A percentile compares a stretch with the other conserved stretches of the same genome.
Conservation (phyloP, 192 early-diverging fungal genomes). For the Umbelopsis sp. region DNA sequence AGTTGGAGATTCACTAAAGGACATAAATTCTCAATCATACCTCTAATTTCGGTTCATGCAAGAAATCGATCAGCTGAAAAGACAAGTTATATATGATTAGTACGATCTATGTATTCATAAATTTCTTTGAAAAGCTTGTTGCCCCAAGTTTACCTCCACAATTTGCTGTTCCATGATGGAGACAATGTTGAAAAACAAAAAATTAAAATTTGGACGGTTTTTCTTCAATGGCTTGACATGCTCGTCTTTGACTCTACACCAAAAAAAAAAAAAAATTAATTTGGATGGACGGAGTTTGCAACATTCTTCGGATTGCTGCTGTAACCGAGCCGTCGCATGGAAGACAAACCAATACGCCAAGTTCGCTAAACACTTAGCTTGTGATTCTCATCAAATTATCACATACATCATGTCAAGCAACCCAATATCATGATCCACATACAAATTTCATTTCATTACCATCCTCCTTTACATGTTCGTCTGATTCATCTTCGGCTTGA, state of each 20-base stretch:
- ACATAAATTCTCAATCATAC: conserved; percentile 33
- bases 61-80: conserved; percentile 68
- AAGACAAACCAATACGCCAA: too few species aligned
- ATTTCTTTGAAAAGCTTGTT: neutral
- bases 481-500: too few species aligned
- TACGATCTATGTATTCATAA: neutral
- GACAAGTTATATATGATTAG: neutral
- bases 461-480: too few species aligned
- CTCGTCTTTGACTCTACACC: neutral
- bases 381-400: too few species aligned
- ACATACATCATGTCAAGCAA: too few species aligned
- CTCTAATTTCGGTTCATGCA: conserved; percentile 74
- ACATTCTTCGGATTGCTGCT: too few species aligned
- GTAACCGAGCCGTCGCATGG: too few species aligned
- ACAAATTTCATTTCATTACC: too few species aligned
- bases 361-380: too few species aligned
- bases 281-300: too few species aligned
- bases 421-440: too few species aligned
- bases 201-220: conserved; percentile 5
- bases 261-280: neutral
- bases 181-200: conserved; percentile 1
- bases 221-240: neutral
- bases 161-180: conserved; percentile 27
- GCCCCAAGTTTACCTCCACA: conserved; percentile 7
- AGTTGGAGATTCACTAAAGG: neutral